Evolutionary conservation across 768 basidiomycete genomes (phyloP).

Genomic region (Kwoniella heveanensis): DNA sequence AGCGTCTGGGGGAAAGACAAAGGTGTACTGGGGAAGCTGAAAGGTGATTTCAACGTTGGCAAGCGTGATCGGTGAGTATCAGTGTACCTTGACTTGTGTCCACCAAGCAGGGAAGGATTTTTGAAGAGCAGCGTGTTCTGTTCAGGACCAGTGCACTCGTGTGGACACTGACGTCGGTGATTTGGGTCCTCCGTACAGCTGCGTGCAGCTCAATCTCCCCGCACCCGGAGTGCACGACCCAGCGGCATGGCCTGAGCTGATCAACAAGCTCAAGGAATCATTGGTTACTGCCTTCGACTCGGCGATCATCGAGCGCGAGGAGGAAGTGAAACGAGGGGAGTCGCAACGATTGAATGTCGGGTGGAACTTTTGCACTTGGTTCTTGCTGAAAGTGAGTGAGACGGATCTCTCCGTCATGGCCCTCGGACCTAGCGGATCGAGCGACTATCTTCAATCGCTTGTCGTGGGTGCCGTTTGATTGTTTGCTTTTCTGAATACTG

Average conservation of each 20-base stretch:
- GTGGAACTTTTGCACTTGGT: conserved; percentile 98
- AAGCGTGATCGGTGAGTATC: conserved; percentile 78
- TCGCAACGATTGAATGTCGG: conserved; percentile 88
- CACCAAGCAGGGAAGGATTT: too few relatives aligned
- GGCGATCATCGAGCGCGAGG: conserved; percentile 76
- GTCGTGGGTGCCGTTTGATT: too few relatives aligned
- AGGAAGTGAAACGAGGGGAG: conserved; percentile 87
- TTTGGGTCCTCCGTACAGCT: conserved; percentile 28
- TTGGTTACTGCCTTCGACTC: conserved; percentile 80
- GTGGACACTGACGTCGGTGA: too few relatives aligned
- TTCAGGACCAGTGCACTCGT: too few relatives aligned
- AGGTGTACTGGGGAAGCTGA: conserved; percentile 84
- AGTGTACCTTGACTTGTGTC: too few relatives aligned
- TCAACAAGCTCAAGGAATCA: conserved; percentile 86
- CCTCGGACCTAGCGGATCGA: too few relatives aligned
- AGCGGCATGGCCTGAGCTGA: conserved; percentile 80
- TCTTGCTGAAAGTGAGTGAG: conserved; percentile 85
- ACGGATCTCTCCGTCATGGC: too few relatives aligned
- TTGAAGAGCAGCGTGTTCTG: too few relatives aligned
- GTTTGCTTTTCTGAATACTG: not conserved
- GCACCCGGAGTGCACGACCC: conserved; percentile 70
- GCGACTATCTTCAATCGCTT: too few relatives aligned
- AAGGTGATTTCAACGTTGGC: conserved; percentile 85
- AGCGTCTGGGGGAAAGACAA: conserved; percentile 76
- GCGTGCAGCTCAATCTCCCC: conserved; percentile 42